These are phyloP conservation scores for Calvatia gigantea DNA, from an alignment of 768 basidiomycete genomes.

Conservation along the genomic window DNA sequence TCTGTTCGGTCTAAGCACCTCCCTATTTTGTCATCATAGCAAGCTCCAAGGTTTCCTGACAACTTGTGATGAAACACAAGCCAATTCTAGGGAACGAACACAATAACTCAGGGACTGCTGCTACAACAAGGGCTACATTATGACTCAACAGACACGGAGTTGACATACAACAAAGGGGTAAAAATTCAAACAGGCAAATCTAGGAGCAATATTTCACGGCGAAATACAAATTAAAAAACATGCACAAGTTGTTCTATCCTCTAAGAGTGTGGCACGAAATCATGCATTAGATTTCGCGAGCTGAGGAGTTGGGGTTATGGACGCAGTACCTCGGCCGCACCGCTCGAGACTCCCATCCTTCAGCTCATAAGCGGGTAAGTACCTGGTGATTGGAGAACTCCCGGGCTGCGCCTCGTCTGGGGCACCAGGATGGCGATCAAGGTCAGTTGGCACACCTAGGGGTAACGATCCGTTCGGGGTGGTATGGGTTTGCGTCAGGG, in stretches of 20 bases:
- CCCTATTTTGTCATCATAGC: too few relatives aligned
- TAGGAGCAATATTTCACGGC: neutral
- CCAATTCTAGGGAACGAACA: too few relatives aligned
- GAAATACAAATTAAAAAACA: neutral
- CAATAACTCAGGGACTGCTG: neutral
- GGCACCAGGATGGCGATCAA: neutral
- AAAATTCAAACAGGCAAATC: neutral
- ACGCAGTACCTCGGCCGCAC: conserved; percentile 51
- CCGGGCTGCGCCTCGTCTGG: neutral
- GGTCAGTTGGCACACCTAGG: conserved; percentile 4
- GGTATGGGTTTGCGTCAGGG: conserved; percentile 28
- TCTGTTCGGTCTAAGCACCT: too few relatives aligned
- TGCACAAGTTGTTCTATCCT: too few relatives aligned
- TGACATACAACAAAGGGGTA: too few relatives aligned
- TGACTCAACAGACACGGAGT: neutral
- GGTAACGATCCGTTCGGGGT: conserved; percentile 14
- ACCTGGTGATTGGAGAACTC: conserved; percentile 27
- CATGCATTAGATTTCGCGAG: neutral
- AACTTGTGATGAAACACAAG: too few relatives aligned
- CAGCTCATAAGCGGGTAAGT: conserved; percentile 80
- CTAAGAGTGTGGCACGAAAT: neutral
- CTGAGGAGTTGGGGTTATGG: neutral
- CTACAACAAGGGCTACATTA: neutral
- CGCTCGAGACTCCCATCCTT: conserved; percentile 72
- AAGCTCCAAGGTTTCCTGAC: too few relatives aligned